These are phyloP conservation scores for Rhodotorula paludigena DNA, from an alignment of 768 basidiomycete genomes.

Conservation along the genomic window DNA sequence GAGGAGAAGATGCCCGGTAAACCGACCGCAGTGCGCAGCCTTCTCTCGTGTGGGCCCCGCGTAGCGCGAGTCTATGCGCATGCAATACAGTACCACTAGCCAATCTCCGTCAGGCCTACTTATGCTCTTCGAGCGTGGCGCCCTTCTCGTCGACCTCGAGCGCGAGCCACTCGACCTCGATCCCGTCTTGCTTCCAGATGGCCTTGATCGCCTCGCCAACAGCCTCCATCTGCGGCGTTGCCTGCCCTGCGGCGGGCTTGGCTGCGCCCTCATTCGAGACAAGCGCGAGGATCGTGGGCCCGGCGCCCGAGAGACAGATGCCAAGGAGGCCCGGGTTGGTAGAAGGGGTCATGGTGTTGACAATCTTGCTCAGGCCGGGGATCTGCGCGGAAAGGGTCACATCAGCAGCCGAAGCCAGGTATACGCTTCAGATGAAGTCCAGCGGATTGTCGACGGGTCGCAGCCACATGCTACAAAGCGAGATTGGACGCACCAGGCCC, in stretches of 20 bases:
- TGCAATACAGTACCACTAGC: neutral
- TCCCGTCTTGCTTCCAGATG: constrained; percentile 36
- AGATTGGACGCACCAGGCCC: constrained; percentile 50
- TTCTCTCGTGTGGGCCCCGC: too few relatives aligned
- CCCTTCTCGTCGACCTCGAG: constrained; percentile 34
- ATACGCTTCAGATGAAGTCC: too few relatives aligned
- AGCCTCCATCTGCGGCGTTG: constrained; percentile 30
- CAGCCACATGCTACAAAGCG: too few relatives aligned
- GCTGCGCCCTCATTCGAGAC: constrained; percentile 51
- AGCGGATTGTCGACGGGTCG: too few relatives aligned
- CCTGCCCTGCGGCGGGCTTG: constrained; percentile 1
- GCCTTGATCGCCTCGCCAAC: constrained; percentile 38
- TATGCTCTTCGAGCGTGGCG: constrained; percentile 26
- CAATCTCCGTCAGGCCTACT: constrained; percentile 6
- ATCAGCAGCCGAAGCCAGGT: neutral
- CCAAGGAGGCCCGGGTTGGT: constrained; percentile 93
- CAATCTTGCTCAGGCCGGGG: constrained; percentile 89
- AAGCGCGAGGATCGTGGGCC: constrained; percentile 92
- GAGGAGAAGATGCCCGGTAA: too few relatives aligned
- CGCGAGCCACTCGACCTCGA: constrained; percentile 38
- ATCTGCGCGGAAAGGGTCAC: constrained; percentile 57
- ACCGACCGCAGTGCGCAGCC: neutral
- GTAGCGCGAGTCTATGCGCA: too few relatives aligned
- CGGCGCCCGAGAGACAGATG: constrained; percentile 95
- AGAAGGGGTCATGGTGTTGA: constrained; percentile 74